phyloP scores from a whole-genome alignment of 2,329 filamentous ascomycete species.

The Fusarium albidum region DNA sequence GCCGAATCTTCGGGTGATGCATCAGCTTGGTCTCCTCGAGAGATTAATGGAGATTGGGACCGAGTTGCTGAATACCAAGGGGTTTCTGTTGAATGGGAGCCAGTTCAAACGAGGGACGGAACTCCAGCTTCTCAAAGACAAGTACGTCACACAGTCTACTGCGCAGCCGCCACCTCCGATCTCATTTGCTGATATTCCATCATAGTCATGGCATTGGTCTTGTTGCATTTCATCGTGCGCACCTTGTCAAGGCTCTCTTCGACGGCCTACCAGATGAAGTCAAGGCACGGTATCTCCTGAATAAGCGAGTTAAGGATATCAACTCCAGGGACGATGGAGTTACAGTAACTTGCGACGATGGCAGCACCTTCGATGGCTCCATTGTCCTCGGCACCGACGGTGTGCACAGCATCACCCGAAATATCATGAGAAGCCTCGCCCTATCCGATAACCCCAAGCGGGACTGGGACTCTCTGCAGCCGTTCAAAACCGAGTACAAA shows the following conservation, averaged over 20 bases:
- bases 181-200: constrained; percentile 3
- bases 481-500: constrained; percentile 6
- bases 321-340: constrained; percentile 8
- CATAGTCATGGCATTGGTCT: constrained; percentile 9
- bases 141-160: too few species aligned
- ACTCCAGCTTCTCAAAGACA: too few species aligned
- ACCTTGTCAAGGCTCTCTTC: constrained; percentile 11
- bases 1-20: constrained; percentile 9
- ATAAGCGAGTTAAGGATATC: constrained; percentile 33
- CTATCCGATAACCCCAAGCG: not conserved
- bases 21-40: constrained; percentile 17
- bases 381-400: constrained; percentile 36
- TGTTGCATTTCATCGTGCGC: constrained; percentile 10
- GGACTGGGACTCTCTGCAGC: constrained; percentile 1
- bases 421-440: constrained; percentile 19
- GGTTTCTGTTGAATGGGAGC: too few species aligned
- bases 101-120: too few species aligned
- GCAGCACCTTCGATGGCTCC: constrained; percentile 27
- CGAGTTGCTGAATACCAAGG: too few species aligned
- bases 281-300: constrained; percentile 3
- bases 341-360: constrained; percentile 27
- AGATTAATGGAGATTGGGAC: too few species aligned
- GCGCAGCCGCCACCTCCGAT: too few species aligned
- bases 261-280: constrained; percentile 6
- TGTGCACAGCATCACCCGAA: constrained; percentile 23